These are phyloP conservation scores for Tephrocybe sp. DNA, from an alignment of 768 basidiomycete genomes.

Conservation along the genomic window DNA sequence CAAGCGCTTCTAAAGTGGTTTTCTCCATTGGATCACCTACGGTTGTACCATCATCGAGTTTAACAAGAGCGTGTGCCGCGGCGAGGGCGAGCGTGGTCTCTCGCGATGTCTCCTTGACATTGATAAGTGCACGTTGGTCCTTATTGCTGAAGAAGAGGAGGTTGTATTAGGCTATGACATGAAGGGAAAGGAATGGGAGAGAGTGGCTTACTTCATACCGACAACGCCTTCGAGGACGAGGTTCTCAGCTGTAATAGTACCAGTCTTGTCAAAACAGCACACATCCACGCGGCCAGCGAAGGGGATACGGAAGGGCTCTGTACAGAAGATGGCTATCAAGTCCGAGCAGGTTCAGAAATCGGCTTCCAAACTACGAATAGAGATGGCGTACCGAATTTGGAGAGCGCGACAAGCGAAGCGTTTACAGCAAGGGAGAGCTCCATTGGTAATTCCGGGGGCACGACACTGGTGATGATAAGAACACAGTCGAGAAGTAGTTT, in stretches of 20 bases:
- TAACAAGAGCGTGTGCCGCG: conserved; percentile 91
- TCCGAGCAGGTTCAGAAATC: too few relatives aligned
- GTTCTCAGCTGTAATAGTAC: conserved; percentile 96
- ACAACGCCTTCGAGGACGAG: conserved; percentile 92
- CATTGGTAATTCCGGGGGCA: conserved; percentile 98
- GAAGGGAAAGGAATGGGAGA: neutral
- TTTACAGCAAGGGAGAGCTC: conserved; percentile 96
- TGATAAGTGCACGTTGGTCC: conserved; percentile 65
- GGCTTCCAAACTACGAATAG: too few relatives aligned
- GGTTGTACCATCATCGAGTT: conserved; percentile 88
- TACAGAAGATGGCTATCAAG: conserved; percentile 97
- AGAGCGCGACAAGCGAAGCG: conserved; percentile 87
- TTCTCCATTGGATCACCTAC: conserved; percentile 99
- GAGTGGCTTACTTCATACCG: conserved; percentile 72
- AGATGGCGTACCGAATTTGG: conserved; percentile 76
- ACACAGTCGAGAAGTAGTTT: conserved; percentile 95
- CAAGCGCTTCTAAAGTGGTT: conserved; percentile 86
- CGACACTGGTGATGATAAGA: conserved; percentile 94
- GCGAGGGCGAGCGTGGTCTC: conserved; percentile 89
- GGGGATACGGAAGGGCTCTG: conserved; percentile 97
- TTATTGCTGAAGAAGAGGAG: conserved; percentile 38
- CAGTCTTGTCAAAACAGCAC: conserved; percentile 99
- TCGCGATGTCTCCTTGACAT: conserved; percentile 71
- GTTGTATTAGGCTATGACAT: neutral
- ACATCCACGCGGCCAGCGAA: conserved; percentile 94